Evolutionary conservation across 2,329 filamentous ascomycete species (phyloP).

Genomic region (Cadophora sp.): DNA sequence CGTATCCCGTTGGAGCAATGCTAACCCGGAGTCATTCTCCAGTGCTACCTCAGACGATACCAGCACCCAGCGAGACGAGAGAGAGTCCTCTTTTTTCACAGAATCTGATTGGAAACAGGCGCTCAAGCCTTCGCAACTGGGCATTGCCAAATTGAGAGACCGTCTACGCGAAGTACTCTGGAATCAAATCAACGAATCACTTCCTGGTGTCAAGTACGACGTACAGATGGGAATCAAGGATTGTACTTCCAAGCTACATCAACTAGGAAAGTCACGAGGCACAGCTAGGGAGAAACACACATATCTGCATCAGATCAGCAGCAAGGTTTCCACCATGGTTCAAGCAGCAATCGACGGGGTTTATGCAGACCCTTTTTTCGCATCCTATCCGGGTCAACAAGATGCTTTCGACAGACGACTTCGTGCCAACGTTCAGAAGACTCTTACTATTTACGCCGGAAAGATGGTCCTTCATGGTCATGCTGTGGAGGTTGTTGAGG

Average conservation of each 20-base stretch:
- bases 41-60: conserved; percentile 51
- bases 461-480: conserved; percentile 20
- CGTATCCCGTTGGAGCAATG: no score
- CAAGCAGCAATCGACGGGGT: conserved; percentile 23
- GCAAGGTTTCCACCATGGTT: conserved; percentile 14
- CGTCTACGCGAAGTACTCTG: conserved; percentile 48
- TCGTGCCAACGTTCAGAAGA: conserved; percentile 25
- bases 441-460: conserved; percentile 20
- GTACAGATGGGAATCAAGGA: conserved; percentile 31
- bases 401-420: conserved; percentile 22
- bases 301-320: conserved; percentile 21
- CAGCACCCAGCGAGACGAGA: conserved; percentile 31
- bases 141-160: conserved; percentile 51
- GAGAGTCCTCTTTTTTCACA: conserved; percentile 23
- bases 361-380: conserved; percentile 28
- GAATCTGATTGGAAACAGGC: conserved; percentile 24
- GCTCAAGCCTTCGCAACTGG: conserved; percentile 22
- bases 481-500: conserved; percentile 14
- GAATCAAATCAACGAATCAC: conserved; percentile 24
- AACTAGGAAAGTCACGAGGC: conserved; percentile 16
- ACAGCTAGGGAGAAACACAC: conserved; percentile 17
- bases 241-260: neutral
- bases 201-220: conserved; percentile 24
- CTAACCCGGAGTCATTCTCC: no score
- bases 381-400: neutral